Conservation (phyloP, 805 yeast species). For the Lipomyces kockii region DNA sequence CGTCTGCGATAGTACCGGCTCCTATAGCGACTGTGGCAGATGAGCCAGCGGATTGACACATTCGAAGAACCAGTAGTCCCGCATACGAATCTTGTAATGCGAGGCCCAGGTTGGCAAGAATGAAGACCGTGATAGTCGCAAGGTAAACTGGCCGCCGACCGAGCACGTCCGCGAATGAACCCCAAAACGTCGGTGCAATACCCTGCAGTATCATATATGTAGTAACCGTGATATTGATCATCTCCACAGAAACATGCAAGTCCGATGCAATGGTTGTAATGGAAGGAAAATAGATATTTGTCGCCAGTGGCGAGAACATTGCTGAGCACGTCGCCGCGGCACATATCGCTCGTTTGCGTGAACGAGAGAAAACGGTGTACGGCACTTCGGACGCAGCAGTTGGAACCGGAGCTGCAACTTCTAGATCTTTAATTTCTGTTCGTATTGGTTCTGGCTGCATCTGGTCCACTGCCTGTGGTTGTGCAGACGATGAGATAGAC, state of each 20-base stretch:
- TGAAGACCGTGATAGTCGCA: conserved; percentile 58
- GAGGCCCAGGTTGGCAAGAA: conserved; percentile 70
- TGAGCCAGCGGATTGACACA: conserved; percentile 77
- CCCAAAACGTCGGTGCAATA: conserved; percentile 68
- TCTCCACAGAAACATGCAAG: conserved; percentile 61
- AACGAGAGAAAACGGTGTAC: conserved; percentile 22
- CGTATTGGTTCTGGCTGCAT: background rate
- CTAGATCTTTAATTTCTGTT: background rate
- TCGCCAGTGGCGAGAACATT: conserved; percentile 69
- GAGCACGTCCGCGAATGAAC: conserved; percentile 66
- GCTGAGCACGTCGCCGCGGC: conserved; percentile 53
- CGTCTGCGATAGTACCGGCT: conserved; percentile 83
- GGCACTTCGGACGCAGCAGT: conserved; percentile 23
- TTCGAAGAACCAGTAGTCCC: conserved; percentile 68
- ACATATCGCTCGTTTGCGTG: conserved; percentile 16
- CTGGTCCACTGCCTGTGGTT: background rate
- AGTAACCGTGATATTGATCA: conserved; percentile 72
- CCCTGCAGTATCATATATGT: conserved; percentile 80
- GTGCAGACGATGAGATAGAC: background rate
- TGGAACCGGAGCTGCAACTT: conserved; percentile 2
- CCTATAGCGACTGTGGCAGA: conserved; percentile 88
- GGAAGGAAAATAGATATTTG: conserved; percentile 83
- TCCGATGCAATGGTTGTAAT: conserved; percentile 59
- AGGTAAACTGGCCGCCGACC: conserved; percentile 76
- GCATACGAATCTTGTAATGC: conserved; percentile 67